A percentile compares a stretch with the other conserved stretches of the same genome.
phyloP scores from a whole-genome alignment of 2,329 filamentous ascomycete genomes.

The Alternaria alternata region DNA sequence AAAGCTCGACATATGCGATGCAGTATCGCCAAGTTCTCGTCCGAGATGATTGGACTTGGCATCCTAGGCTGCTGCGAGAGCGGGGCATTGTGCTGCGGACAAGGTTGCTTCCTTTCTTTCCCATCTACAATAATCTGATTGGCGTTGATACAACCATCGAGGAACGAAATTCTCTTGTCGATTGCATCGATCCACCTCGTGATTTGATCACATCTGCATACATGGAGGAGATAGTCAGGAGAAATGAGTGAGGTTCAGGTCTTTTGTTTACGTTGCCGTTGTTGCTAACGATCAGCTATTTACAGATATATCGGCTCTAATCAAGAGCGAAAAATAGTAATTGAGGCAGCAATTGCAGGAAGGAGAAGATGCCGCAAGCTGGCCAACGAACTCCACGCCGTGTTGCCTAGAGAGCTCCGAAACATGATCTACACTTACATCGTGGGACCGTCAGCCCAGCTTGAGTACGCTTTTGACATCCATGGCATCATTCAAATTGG shows the following conservation, averaged over 20 bases:
- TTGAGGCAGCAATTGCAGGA: not conserved
- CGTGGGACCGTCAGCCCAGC: not conserved
- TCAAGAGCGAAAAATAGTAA: not conserved
- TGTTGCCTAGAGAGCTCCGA: not conserved
- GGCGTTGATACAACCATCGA: not conserved
- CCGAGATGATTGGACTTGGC: not conserved
- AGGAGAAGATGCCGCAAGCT: not conserved
- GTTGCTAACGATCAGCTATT: not conserved
- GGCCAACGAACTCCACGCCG: not conserved
- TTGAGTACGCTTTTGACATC: not conserved
- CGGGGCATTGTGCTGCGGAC: not conserved
- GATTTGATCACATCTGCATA: not conserved
- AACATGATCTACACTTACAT: not conserved
- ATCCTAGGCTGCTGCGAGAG: not conserved
- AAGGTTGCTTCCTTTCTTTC: not conserved
- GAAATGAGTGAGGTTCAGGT: not conserved
- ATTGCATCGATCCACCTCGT: not conserved
- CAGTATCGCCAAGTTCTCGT: constrained; percentile 45
- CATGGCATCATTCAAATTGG: not conserved
- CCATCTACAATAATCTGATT: not conserved
- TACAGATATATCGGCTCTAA: not conserved
- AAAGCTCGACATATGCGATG: not conserved
- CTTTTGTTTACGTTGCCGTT: not conserved
- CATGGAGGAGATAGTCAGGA: not conserved
- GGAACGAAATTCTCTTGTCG: not conserved